Evolutionary conservation across 192 early-diverging fungal genomes (phyloP).

Genomic region (Neocallimastix lanati): DNA sequence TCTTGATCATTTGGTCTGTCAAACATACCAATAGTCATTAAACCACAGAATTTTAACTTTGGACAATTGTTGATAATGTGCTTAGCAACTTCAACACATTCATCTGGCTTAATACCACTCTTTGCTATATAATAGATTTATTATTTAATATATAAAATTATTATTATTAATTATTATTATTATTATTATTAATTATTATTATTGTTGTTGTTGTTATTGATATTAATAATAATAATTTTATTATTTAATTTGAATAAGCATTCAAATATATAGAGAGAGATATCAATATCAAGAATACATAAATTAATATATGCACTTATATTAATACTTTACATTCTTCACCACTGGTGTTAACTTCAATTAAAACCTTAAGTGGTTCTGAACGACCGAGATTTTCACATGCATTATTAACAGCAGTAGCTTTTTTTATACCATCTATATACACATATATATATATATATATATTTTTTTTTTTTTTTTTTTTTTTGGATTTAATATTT

Average conservation of each 20-base stretch:
- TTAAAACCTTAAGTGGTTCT: constrained; percentile 53
- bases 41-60: constrained; percentile 50
- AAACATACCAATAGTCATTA: constrained; percentile 94
- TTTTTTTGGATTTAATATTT: not conserved
- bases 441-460: not conserved
- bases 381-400: constrained; percentile 26
- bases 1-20: not conserved
- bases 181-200: not conserved
- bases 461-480: not conserved
- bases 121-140: constrained; percentile 36
- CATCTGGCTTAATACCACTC: constrained; percentile 43
- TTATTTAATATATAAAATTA: no score
- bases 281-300: no score
- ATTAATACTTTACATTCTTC: constrained; percentile 27
- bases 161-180: not conserved
- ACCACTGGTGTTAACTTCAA: constrained; percentile 88
- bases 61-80: constrained; percentile 47
- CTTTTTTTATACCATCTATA: constrained; percentile 62
- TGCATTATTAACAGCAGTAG: constrained; percentile 58
- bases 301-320: no score
- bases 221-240: no score
- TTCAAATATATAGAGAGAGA: no score
- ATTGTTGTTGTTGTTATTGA: no score
- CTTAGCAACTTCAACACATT: constrained; percentile 31
- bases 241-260: no score